Base-by-base conservation (phyloP, 2,329 filamentous ascomycete genomes). In the Dichotomopilus funicola region DNA sequence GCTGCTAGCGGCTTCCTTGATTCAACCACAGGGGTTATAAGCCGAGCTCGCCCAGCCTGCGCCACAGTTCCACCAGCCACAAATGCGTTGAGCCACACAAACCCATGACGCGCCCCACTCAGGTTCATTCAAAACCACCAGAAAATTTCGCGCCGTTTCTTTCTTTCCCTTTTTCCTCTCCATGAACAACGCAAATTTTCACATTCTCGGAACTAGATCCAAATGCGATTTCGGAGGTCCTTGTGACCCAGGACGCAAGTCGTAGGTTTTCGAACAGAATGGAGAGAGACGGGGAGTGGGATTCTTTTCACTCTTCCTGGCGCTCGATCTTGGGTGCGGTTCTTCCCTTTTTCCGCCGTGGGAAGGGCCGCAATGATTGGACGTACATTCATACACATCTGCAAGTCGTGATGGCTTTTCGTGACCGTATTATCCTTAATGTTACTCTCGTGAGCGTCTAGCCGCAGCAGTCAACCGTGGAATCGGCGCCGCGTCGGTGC, bases 321-420 rank as follows among this genome's bases (percentile, higher is more conserved):
- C 72, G 73, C 70, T 74, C 73, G 73, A 75, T 77, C 74, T 77
- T 76, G 74, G 74, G 74, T 77, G 74, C 74, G 74, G 72, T 70
- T 73, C 68, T 73, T 75, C 66, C 66, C 72, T 70, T 59, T 64
- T 64, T 66, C 13, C 68, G 31, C 61, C 55, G 63, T 76, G 73
- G 68, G 70, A 68, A 70, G 72, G 74, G 73, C 68, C 74, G 74
- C 74, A 77, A 77, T 77, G 74, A 76, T 75, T 75, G 73, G 71
- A 66, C 74, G 72, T 71, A 77, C 74, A 77, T 73, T 55, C 50
- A 33, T 46, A 31, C 43, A 42, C 35, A 8, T 27, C 19, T 27
- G 19, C 19, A 27, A 27, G 19, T 2, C 19, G 2, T 27, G 19
- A 27, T 27, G n/a, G n/a, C n/a, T n/a, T n/a, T n/a, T n/a, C n/a